Evolutionary conservation across 2,329 filamentous ascomycete species (phyloP).

Genomic region (Neobulgaria alba): DNA sequence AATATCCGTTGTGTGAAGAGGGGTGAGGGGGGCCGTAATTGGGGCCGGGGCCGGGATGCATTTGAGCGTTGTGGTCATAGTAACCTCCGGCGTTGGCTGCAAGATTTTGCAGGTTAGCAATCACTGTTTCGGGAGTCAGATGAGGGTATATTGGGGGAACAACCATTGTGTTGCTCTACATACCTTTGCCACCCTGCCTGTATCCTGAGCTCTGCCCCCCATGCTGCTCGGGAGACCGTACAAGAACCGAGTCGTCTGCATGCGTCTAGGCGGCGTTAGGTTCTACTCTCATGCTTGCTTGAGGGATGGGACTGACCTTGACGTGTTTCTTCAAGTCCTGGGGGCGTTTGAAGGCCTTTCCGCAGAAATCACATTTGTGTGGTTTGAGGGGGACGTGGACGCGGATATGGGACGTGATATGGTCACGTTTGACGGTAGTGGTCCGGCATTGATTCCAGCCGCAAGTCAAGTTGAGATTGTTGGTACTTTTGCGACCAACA

Average conservation of each 20-base stretch:
- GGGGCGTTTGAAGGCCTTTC: conserved; percentile 97
- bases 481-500: conserved; percentile 97
- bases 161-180: conserved; percentile 22
- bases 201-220: conserved; percentile 35
- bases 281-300: too few species aligned
- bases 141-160: conserved; percentile 15
- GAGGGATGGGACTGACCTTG: conserved; percentile 45
- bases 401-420: conserved; percentile 98
- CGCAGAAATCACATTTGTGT: conserved; percentile 97
- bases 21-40: conserved; percentile 46
- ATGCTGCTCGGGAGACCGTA: conserved; percentile 30
- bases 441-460: conserved; percentile 95
- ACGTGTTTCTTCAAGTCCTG: conserved; percentile 99
- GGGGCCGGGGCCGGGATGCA: conserved; percentile 44
- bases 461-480: conserved; percentile 95
- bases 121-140: conserved; percentile 25
- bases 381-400: conserved; percentile 98
- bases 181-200: conserved; percentile 38
- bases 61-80: conserved; percentile 55
- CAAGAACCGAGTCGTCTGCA: conserved; percentile 81
- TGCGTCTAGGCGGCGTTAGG: conserved; percentile 55
- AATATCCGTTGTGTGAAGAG: conserved; percentile 42
- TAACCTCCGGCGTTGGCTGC: conserved; percentile 34
- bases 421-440: conserved; percentile 95
- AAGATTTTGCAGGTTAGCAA: conserved; percentile 28